phyloP scores from a whole-genome alignment of 768 basidiomycete species.

The Hebeloma cylindrosporum region DNA sequence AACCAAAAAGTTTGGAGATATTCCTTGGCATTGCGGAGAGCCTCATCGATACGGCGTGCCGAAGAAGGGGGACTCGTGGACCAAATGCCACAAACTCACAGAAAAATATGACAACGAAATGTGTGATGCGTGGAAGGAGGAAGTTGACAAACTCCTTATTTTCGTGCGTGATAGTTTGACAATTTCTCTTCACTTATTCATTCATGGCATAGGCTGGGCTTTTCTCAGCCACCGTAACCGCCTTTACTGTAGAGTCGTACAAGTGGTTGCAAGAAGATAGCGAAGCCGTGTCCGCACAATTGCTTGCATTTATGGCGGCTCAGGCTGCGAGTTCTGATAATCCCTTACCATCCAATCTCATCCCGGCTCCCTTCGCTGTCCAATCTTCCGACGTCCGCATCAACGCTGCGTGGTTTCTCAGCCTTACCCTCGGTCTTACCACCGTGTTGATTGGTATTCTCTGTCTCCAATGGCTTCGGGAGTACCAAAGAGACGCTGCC shows the following conservation, averaged over 20 bases:
- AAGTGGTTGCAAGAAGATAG: constrained; percentile 27
- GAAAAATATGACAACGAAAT: constrained; percentile 30
- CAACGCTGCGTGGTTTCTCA: constrained; percentile 27
- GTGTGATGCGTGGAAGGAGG: constrained; percentile 32
- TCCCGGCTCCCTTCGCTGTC: constrained; percentile 17
- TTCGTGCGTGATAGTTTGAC: constrained; percentile 20
- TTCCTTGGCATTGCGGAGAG: constrained; percentile 24
- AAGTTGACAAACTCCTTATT: constrained; percentile 31
- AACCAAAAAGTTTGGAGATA: constrained; percentile 17
- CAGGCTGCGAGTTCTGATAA: constrained; percentile 12
- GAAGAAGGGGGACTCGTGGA: constrained; percentile 24
- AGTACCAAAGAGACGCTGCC: constrained; percentile 25
- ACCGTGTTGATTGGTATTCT: constrained; percentile 29
- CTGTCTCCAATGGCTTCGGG: constrained; percentile 29
- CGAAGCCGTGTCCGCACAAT: constrained; percentile 17
- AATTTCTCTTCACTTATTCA: not conserved
- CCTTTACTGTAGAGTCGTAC: constrained; percentile 27
- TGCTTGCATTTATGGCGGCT: constrained; percentile 18
- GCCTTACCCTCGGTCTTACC: constrained; percentile 24
- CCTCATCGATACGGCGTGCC: constrained; percentile 19
- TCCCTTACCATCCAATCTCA: not conserved
- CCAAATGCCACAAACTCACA: constrained; percentile 23
- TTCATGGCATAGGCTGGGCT: constrained; percentile 22
- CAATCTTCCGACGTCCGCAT: constrained; percentile 22
- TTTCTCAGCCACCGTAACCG: constrained; percentile 29